phyloP scores from a whole-genome alignment of 805 yeast species.

The Wickerhamiella occidentalis region DNA sequence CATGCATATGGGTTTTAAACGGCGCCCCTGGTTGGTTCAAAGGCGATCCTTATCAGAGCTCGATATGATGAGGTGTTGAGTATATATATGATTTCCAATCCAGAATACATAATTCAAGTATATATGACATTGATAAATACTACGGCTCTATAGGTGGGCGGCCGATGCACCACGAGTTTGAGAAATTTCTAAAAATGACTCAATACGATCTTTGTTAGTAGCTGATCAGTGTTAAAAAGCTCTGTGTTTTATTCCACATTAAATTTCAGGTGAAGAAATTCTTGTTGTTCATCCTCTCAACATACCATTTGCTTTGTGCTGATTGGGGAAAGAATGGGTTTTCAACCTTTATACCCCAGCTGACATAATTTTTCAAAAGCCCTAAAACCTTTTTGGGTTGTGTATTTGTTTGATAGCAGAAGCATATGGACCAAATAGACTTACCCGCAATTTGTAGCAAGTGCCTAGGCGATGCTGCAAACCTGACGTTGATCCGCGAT shows the following conservation, averaged over 20 bases:
- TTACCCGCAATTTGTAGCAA: slow-evolving; percentile 57
- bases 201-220: slow-evolving; percentile 15
- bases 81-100: no score
- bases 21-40: background rate
- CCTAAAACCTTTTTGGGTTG: background rate
- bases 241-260: slow-evolving; percentile 27
- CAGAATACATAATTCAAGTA: no score
- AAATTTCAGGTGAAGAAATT: slow-evolving; percentile 34
- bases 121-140: no score
- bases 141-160: no score
- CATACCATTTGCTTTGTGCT: slow-evolving; percentile 20
- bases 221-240: slow-evolving; percentile 37
- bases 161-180: background rate
- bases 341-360: background rate
- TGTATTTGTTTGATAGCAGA: no score
- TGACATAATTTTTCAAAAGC: background rate
- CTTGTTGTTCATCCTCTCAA: slow-evolving; percentile 27
- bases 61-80: background rate
- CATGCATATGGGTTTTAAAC: background rate
- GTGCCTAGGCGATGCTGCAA: slow-evolving; percentile 59
- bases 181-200: background rate
- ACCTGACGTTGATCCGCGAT: slow-evolving; percentile 61
- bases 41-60: background rate
- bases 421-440: slow-evolving; percentile 9
- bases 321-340: background rate